Percentiles rank a stretch among this genome's conserved stretches.
Conservation (phyloP, 768 basidiomycete species). For the Amanita subjunquillea region DNA sequence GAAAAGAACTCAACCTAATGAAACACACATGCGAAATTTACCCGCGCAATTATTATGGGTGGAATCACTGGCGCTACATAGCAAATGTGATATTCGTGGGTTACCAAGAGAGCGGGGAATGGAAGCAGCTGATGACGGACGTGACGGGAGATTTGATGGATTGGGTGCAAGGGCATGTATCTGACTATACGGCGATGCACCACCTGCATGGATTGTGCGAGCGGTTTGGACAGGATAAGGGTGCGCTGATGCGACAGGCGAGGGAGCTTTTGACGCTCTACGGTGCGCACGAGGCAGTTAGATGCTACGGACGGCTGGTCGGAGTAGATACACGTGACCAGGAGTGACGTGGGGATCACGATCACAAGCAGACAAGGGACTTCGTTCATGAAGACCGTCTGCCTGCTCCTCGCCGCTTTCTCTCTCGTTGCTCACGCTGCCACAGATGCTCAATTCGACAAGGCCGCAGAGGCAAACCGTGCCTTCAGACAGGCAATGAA, state of each 20-base stretch:
- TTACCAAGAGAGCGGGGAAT: slow-evolving; percentile 11
- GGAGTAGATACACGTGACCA: slow-evolving; percentile 3
- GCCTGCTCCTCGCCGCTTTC: not conserved
- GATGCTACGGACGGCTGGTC: not conserved
- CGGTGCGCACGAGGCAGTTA: not conserved
- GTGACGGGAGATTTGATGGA: slow-evolving; percentile 17
- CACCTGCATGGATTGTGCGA: slow-evolving; percentile 24
- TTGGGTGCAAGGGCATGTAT: slow-evolving; percentile 58
- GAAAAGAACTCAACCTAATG: slow-evolving; percentile 38
- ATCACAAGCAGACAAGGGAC: no score
- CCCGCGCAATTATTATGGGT: slow-evolving; percentile 68
- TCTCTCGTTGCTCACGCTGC: slow-evolving; percentile 1
- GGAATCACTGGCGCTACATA: slow-evolving; percentile 51
- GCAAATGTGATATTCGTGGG: slow-evolving; percentile 22
- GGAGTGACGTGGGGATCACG: slow-evolving; percentile 2
- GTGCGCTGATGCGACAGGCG: not conserved
- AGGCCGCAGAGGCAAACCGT: slow-evolving; percentile 49
- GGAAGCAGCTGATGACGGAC: slow-evolving; percentile 22
- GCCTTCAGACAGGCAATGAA: slow-evolving; percentile 70
- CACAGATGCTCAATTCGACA: slow-evolving; percentile 27
- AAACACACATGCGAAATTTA: slow-evolving; percentile 47
- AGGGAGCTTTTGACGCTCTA: not conserved
- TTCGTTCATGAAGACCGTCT: not conserved
- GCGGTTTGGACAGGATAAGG: slow-evolving; percentile 1
- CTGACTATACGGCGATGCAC: slow-evolving; percentile 58